These are phyloP conservation scores for Globisporangium emineosum DNA, from an alignment of 352 stramenopile genomes.

Conservation along the genomic window DNA sequence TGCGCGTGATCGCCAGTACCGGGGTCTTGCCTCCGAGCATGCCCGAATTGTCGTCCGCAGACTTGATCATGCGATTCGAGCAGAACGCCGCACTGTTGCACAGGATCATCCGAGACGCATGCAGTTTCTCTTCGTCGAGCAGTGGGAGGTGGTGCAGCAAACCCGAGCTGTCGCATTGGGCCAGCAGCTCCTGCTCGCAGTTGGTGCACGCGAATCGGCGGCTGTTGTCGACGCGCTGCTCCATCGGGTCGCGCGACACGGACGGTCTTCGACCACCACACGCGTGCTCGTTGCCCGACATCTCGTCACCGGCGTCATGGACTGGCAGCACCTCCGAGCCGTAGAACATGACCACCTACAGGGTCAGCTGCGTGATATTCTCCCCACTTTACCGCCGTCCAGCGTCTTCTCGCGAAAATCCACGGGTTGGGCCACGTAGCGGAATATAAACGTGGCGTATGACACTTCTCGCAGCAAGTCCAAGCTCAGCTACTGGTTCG, in stretches of 20 bases:
- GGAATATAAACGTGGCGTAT: conserved; percentile 78
- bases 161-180: conserved; percentile 28
- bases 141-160: conserved; percentile 60
- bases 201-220: conserved; percentile 33
- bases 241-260: conserved; percentile 34
- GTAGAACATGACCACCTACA: conserved; percentile 68
- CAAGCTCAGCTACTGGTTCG: conserved; percentile 41
- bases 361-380: conserved; percentile 67
- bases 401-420: conserved; percentile 67
- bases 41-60: conserved; percentile 34
- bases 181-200: conserved; percentile 43
- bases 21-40: conserved; percentile 35
- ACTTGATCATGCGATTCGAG: conserved; percentile 61
- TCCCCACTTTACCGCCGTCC: conserved; percentile 61
- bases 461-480: conserved; percentile 64
- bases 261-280: conserved; percentile 58
- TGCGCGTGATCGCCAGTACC: conserved; percentile 44
- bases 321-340: conserved; percentile 52
- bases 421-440: conserved; percentile 72
- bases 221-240: conserved; percentile 49
- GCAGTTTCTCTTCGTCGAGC: conserved; percentile 78
- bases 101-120: conserved; percentile 76
- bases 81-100: conserved; percentile 79
- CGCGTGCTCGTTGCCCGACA: conserved; percentile 28
- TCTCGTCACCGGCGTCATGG: conserved; percentile 26